A percentile compares a stretch with the other conserved stretches of the same genome.
These are phyloP conservation scores for Geum urbanum DNA, from an alignment of 306 rosid species.

Conservation along the genomic window DNA sequence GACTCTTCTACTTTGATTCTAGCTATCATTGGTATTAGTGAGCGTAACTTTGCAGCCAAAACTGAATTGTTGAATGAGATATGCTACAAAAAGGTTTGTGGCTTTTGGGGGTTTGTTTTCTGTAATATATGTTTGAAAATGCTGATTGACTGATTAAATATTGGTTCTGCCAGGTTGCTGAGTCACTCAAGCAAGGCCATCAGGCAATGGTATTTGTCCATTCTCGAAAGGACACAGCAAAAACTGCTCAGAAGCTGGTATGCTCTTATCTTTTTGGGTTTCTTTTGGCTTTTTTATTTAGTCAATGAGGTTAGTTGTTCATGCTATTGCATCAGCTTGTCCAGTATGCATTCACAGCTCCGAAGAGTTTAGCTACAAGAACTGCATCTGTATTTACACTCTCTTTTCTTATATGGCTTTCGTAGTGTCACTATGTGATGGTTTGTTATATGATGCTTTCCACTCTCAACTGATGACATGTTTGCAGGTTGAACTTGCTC, in stretches of 20 bases:
- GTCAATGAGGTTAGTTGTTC: neutral
- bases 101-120: constrained; percentile 19
- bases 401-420: neutral
- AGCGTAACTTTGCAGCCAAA: constrained; percentile 81
- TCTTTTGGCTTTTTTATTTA: constrained; percentile 26
- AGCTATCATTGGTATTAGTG: constrained; percentile 91
- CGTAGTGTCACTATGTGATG: constrained; percentile 1
- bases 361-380: constrained; percentile 2
- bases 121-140: constrained; percentile 24
- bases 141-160: constrained; percentile 18
- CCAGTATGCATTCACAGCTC: neutral
- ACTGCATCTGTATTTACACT: neutral
- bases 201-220: constrained; percentile 98
- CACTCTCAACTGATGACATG: constrained; percentile 23
- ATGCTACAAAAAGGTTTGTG: constrained; percentile 84
- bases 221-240: constrained; percentile 91
- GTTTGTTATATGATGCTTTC: constrained; percentile 1
- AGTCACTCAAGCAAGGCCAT: constrained; percentile 81
- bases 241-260: constrained; percentile 91
- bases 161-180: constrained; percentile 59
- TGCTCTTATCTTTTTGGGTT: constrained; percentile 16
- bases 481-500: constrained; percentile 80
- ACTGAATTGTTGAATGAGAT: constrained; percentile 78
- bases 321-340: neutral
- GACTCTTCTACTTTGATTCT: constrained; percentile 94